Conservation (phyloP, 768 basidiomycete genomes). For the Antrodiella citrinella region DNA sequence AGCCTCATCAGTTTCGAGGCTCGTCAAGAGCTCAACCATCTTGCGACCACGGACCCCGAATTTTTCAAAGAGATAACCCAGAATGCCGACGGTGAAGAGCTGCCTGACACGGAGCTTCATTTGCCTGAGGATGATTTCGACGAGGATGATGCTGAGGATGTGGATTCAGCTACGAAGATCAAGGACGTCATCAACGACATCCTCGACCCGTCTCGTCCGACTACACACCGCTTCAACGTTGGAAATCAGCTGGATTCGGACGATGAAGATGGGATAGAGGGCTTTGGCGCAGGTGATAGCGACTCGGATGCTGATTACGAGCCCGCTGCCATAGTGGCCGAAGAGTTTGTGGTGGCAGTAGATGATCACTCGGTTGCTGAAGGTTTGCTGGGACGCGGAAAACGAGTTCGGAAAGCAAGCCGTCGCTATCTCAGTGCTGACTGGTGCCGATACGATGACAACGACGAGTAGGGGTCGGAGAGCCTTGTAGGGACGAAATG, state of each 20-base stretch:
- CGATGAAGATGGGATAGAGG: background rate
- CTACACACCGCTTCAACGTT: background rate
- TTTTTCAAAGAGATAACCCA: background rate
- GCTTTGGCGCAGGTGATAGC: background rate
- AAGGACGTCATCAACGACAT: background rate
- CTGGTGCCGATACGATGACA: too few species aligned
- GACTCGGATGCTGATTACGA: background rate
- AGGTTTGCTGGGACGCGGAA: background rate
- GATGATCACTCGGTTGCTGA: background rate
- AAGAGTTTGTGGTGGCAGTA: background rate
- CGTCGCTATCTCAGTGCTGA: background rate
- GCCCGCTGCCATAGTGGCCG: background rate
- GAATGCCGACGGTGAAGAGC: too few species aligned
- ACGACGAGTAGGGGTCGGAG: background rate
- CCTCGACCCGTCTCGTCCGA: background rate
- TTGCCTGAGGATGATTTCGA: too few species aligned
- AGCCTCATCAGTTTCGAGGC: background rate
- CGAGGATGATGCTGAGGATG: too few species aligned
- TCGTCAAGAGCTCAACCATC: background rate
- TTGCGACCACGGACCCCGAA: background rate
- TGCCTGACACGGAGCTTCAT: too few species aligned
- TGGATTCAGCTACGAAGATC: too few species aligned
- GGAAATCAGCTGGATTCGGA: background rate
- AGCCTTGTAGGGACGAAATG: background rate
- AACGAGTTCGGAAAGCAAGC: background rate